A percentile compares a stretch with the other conserved stretches of the same genome.
phyloP scores from a whole-genome alignment of 148 eudicot species.

The Rhododendron williamsianum region DNA sequence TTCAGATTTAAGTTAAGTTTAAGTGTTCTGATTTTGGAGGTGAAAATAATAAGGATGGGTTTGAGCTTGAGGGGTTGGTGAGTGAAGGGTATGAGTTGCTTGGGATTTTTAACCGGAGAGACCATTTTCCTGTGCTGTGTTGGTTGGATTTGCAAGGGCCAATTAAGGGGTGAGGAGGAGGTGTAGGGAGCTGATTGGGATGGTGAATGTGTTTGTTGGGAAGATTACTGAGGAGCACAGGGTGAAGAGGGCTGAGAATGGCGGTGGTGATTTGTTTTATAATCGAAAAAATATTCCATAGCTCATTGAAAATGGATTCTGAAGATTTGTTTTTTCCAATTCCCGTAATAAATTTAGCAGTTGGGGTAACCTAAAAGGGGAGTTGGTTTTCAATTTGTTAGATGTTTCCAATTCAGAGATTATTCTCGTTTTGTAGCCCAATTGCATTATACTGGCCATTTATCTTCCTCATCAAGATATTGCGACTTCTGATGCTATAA shows the following conservation, averaged over 20 bases:
- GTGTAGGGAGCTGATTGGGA: slow-evolving; percentile 42
- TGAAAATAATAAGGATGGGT: neutral
- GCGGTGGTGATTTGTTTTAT: neutral
- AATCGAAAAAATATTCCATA: neutral
- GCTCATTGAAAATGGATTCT: neutral
- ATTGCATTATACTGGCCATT: neutral
- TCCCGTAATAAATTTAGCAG: neutral
- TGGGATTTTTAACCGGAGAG: slow-evolving; percentile 81
- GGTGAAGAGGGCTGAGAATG: slow-evolving; percentile 15
- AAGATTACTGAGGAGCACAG: slow-evolving; percentile 57
- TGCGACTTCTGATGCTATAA: too few species aligned
- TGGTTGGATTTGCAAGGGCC: slow-evolving; percentile 59
- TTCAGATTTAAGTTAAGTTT: too few species aligned
- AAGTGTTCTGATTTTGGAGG: slow-evolving; percentile 27
- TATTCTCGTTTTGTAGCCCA: too few species aligned
- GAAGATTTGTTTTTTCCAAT: neutral
- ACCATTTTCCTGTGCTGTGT: slow-evolving; percentile 68
- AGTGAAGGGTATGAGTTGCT: slow-evolving; percentile 81
- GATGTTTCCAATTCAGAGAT: too few species aligned
- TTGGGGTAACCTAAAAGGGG: neutral
- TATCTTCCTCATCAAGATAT: too few species aligned
- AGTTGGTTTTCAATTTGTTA: neutral
- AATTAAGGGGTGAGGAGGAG: slow-evolving; percentile 57
- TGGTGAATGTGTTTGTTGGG: slow-evolving; percentile 67
- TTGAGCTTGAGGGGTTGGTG: slow-evolving; percentile 51